A percentile compares a stretch with the other conserved stretches of the same genome.
phyloP scores from a whole-genome alignment of 306 rosid genomes.

The Medicago arabica region DNA sequence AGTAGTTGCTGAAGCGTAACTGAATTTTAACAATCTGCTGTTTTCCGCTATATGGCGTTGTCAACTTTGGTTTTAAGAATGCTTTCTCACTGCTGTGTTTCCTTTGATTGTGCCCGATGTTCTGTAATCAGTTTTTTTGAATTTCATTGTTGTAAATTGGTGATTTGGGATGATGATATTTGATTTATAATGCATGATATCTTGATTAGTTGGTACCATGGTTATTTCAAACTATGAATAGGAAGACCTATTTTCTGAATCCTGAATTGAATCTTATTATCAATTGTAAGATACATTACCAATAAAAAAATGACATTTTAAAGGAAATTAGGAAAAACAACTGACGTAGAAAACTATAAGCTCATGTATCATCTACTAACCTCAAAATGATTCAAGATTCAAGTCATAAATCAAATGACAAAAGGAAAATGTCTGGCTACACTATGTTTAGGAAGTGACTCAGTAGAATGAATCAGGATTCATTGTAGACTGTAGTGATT shows the following conservation, averaged over 20 bases:
- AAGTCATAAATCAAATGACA: neutral
- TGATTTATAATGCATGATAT: conserved; percentile 14
- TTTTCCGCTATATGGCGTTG: too few relatives aligned
- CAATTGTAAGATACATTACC: neutral
- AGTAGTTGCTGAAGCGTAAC: too few relatives aligned
- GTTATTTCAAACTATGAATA: neutral
- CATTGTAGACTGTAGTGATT: neutral
- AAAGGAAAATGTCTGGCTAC: neutral
- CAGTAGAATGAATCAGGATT: neutral
- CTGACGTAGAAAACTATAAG: too few relatives aligned
- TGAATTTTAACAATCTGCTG: too few relatives aligned
- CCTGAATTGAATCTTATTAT: neutral
- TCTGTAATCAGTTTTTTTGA: neutral
- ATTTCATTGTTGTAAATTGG: conserved; percentile 3
- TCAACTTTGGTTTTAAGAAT: neutral
- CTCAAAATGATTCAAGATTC: too few relatives aligned
- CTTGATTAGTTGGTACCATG: conserved; percentile 1
- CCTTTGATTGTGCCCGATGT: neutral
- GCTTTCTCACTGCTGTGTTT: neutral
- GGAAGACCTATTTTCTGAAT: neutral
- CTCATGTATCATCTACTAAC: too few relatives aligned
- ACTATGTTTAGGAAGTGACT: neutral
- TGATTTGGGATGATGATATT: conserved; percentile 11
- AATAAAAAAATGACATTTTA: neutral
- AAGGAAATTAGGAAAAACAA: too few relatives aligned